Evolutionary conservation across 352 stramenopile species (phyloP), one percentile per base, ranked within the genome.

Genomic region (Phytophthora pluvialis): DNA sequence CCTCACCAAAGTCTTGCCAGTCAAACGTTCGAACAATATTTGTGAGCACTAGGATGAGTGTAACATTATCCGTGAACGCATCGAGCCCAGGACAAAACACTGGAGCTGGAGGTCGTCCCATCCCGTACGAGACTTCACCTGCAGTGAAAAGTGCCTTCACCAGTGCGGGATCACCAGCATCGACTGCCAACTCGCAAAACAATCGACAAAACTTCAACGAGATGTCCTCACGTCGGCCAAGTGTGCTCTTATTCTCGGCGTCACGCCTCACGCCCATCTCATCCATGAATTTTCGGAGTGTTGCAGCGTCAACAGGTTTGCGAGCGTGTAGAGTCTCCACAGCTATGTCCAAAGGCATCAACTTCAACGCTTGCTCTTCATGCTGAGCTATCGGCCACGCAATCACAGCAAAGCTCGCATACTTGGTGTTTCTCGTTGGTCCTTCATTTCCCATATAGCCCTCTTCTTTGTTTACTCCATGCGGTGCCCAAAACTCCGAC

Each of bases 391-490:
- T 21, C 8, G 57, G 43, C 63, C 63, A 76, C 5, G 57, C 64
- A 21, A 76, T 21, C 28, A 76, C 58, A 8, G 68, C 64, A 12
- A 49, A 75, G 8, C 49, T 43, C 2, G 15, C 47, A 43, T 71
- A 75, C 13, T 28, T 62, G 3, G 60, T 74, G 10, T 28, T 38
- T 49, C 11, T 60, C 4, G 40, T 61, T 0, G 62, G 25, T 1
- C 54, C 62, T 9, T 70, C 60, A 28, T 71, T 75, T 2, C 67
- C 67, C 2, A 52, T 55, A 33, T 58, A 73, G 3, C 28, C 36
- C n/a, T 68, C 38, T 29, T 56, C 51, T 9, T 13, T 55, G 13
- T 29, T 61, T 25, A 32, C 35, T 15, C 61, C 61, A 8, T 55
- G 61, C 0, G 26, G 11, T 21, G 60, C 25, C 64, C 58, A 76